phyloP scores from a whole-genome alignment of 2,329 filamentous ascomycete genomes.

The Fusarium sp. region DNA sequence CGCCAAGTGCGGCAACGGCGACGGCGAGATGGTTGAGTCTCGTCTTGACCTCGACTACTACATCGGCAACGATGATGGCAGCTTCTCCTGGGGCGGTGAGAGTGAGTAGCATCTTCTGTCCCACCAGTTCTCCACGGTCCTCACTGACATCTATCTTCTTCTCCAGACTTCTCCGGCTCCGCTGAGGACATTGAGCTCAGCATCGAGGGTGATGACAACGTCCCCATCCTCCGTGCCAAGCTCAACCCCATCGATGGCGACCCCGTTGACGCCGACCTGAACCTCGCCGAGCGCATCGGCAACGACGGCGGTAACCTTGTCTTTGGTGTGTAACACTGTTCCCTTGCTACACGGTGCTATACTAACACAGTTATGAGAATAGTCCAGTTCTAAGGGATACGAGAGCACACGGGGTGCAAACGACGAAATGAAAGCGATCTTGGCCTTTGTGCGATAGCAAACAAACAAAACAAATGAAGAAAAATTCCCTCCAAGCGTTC shows the following conservation, averaged over 20 bases:
- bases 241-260: constrained; percentile 60
- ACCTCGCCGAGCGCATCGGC: constrained; percentile 66
- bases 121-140: neutral
- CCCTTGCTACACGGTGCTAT: neutral
- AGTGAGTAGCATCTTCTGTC: constrained; percentile 29
- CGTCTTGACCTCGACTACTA: constrained; percentile 62
- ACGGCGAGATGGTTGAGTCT: constrained; percentile 58
- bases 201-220: constrained; percentile 61
- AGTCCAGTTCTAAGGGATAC: neutral
- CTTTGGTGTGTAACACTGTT: constrained; percentile 21
- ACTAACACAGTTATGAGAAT: neutral
- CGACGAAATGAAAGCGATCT: neutral
- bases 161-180: constrained; percentile 57
- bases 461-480: neutral
- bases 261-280: constrained; percentile 58
- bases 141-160: neutral
- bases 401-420: neutral
- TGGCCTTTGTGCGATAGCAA: neutral
- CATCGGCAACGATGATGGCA: constrained; percentile 65
- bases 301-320: constrained; percentile 61
- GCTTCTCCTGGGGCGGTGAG: constrained; percentile 59
- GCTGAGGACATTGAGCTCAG: constrained; percentile 60
- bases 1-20: constrained; percentile 53
- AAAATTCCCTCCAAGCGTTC: neutral
- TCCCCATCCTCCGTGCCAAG: constrained; percentile 65